A percentile compares a stretch with the other conserved stretches of the same genome.
Conservation (phyloP, 2,329 filamentous ascomycete species). For the Mycogone perniciosa region DNA sequence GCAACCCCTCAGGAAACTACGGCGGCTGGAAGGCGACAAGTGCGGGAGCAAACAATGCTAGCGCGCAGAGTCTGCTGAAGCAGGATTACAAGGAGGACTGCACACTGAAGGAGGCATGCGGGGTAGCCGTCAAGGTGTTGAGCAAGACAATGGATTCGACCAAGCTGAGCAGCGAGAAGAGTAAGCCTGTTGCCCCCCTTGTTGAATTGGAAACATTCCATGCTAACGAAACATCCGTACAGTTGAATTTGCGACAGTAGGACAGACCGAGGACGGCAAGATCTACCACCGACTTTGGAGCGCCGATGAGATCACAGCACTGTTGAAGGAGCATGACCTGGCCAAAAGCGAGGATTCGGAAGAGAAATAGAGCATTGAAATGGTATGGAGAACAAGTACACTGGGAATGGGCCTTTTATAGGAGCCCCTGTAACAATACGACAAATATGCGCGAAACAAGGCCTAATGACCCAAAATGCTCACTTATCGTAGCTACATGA, state of each 20-base stretch:
- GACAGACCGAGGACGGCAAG: constrained; percentile 88
- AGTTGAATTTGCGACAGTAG: constrained; percentile 99
- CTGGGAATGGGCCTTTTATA: constrained; percentile 12
- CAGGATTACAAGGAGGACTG: constrained; percentile 99
- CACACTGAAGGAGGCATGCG: constrained; percentile 90
- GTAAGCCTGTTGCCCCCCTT: constrained; percentile 46
- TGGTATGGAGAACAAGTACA: not conserved
- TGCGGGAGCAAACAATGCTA: constrained; percentile 96
- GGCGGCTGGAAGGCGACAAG: constrained; percentile 99
- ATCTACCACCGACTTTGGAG: constrained; percentile 98
- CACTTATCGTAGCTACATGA: not conserved
- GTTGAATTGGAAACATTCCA: not conserved
- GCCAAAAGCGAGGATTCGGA: constrained; percentile 76
- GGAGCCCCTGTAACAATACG: constrained; percentile 16
- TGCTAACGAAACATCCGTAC: constrained; percentile 16
- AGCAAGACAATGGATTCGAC: constrained; percentile 99
- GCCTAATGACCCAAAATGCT: not conserved
- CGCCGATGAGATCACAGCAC: constrained; percentile 88
- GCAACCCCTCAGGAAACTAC: constrained; percentile 98
- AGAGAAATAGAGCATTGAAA: constrained; percentile 43
- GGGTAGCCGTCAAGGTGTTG: constrained; percentile 94
- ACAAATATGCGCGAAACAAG: constrained; percentile 9
- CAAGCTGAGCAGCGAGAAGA: constrained; percentile 98
- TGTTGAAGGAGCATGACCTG: constrained; percentile 92
- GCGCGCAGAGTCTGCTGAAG: constrained; percentile 92